Base-by-base conservation (phyloP, 306 rosid genomes). In the Glycine soja region DNA sequence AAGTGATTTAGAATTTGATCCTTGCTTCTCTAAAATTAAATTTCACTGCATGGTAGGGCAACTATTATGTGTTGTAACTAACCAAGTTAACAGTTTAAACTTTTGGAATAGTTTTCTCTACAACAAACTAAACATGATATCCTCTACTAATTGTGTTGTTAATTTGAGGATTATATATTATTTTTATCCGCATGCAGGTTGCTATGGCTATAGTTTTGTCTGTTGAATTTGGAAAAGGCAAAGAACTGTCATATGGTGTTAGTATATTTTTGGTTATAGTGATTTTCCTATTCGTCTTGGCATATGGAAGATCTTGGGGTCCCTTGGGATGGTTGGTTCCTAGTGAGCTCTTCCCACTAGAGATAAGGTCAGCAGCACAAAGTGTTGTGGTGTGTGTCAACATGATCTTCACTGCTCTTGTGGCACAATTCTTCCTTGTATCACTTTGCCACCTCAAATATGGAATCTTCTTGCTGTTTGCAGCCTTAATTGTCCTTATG, bases 291-390 rank as follows among this genome's bases (percentile, higher is more conserved):
- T 93, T 91, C 38, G 98, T 93, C 73, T 77, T 93, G 86, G 94
- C 92, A 16, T 93, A 90, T 64, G 98, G 98, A 85, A 91, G 98
- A 84, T 90, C 98, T 0, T 93, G 93, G 98, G 94, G 97, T 34
- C 97, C 98, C 4, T 79, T 93, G 36, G 93, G 88, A 10, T 93
- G 98, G 97, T 83, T 93, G 24, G 98, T 93, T 67, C 94, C 98
- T 0, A 91, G 97, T 71, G 98, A 93, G 89, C 74, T 93, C 1
- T 93, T 93, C 64, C 98, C 98, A 15, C 75, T 93, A 77, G 97
- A 93, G 80, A 90, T 90, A 42, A 89, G 98, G 63, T 90, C 98
- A 10, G 92, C 98, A 0, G 98, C 93, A 32, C 97, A 90, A 71
- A 93, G 97, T 70, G 74, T 91, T 15, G 95, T 91, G 63, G 90